These are phyloP conservation scores for Botrytis tulipae DNA, from an alignment of 2,329 filamentous ascomycete species.

Conservation along the genomic window DNA sequence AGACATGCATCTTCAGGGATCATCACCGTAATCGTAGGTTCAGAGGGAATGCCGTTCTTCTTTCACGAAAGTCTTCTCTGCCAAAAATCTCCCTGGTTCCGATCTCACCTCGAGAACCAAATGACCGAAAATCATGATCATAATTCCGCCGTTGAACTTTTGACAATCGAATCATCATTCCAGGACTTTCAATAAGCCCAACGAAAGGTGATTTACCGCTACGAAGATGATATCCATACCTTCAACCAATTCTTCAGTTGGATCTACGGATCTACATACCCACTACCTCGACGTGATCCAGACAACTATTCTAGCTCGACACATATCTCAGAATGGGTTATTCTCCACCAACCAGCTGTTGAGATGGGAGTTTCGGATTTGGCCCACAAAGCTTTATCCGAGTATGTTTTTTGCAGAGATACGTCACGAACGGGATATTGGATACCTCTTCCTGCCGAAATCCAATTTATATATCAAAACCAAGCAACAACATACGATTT, in stretches of 20 bases:
- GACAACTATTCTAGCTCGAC: background rate
- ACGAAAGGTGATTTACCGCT: background rate
- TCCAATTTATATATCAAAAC: slow-evolving; percentile 3
- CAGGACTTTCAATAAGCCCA: background rate
- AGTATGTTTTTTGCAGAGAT: background rate
- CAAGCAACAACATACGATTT: background rate
- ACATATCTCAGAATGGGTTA: slow-evolving; percentile 11
- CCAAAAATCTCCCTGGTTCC: slow-evolving; percentile 12
- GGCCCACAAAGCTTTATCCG: background rate
- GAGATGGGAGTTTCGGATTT: slow-evolving; percentile 4
- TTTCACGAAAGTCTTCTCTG: slow-evolving; percentile 8
- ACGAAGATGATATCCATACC: background rate
- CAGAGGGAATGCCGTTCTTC: background rate
- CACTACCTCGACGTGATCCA: background rate
- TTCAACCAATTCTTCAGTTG: slow-evolving; percentile 15
- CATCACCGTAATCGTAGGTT: background rate
- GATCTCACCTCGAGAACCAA: background rate
- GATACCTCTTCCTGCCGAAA: slow-evolving; percentile 3
- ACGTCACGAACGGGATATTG: background rate
- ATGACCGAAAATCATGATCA: background rate
- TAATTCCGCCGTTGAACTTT: background rate
- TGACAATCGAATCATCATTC: background rate
- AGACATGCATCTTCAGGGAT: background rate
- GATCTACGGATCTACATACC: background rate
- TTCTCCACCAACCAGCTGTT: background rate